Percentiles rank a stretch among this genome's conserved stretches.
Evolutionary conservation across 495 filamentous ascomycete genomes (phyloP).

Genomic region (Saxophila tyrrhenica): DNA sequence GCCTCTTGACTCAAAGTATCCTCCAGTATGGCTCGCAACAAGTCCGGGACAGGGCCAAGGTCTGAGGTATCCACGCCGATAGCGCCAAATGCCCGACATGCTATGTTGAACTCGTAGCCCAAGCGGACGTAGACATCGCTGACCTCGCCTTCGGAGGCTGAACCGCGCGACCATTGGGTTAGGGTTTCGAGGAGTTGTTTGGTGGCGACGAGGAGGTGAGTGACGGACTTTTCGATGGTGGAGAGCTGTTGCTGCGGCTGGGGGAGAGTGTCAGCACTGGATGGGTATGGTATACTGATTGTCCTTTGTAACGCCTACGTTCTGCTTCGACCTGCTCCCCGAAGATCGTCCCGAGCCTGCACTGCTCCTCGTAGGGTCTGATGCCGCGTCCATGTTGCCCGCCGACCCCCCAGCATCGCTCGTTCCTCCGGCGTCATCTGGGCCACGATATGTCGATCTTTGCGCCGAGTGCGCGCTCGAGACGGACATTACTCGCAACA

Average conservation of each 20-base stretch:
- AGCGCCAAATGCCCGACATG: constrained; percentile 86
- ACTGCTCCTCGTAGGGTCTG: constrained; percentile 12
- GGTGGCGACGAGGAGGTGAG: constrained; percentile 90
- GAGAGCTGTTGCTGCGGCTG: constrained; percentile 65
- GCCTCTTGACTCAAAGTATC: constrained; percentile 95
- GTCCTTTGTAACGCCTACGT: constrained; percentile 2
- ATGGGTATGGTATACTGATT: not conserved
- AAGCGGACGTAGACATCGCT: constrained; percentile 96
- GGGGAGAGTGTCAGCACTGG: constrained; percentile 15
- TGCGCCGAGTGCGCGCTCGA: not conserved
- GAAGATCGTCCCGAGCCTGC: constrained; percentile 10
- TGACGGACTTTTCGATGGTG: constrained; percentile 96
- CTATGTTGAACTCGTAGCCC: constrained; percentile 98
- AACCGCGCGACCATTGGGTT: constrained; percentile 89
- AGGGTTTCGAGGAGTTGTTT: constrained; percentile 96
- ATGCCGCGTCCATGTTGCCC: not conserved
- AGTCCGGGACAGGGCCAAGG: constrained; percentile 87
- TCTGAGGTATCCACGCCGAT: constrained; percentile 93
- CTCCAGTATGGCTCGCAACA: constrained; percentile 80
- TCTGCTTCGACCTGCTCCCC: constrained; percentile 6
- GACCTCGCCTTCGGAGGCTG: constrained; percentile 83
- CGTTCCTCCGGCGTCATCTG: not conserved
- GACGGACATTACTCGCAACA: not conserved
- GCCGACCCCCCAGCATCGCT: not conserved
- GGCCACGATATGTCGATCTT: not conserved